Evolutionary conservation across 116 monocot genomes (phyloP).

Genomic region (Posidonia oceanica): DNA sequence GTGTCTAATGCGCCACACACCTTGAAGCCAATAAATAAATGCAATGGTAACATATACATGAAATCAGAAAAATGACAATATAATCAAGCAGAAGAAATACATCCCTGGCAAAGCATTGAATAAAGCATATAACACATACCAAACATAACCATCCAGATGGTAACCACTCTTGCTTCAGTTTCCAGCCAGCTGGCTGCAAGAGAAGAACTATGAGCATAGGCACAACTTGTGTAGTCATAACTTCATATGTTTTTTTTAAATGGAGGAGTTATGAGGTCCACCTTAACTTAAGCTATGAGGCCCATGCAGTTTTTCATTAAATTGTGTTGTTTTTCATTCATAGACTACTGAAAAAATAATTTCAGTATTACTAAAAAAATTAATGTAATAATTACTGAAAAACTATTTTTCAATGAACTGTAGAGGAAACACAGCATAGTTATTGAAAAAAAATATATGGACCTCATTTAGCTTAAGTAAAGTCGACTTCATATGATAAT

Average conservation of each 20-base stretch:
- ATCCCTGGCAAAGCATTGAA: background rate
- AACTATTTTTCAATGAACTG: no score
- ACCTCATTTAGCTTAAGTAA: no score
- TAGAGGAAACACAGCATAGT: no score
- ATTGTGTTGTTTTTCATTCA: no score
- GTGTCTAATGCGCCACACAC: constrained; percentile 92
- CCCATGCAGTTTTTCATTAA: no score
- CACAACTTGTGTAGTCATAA: background rate
- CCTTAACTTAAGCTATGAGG: background rate
- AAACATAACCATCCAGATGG: constrained; percentile 90
- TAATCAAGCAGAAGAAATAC: background rate
- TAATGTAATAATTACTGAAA: no score
- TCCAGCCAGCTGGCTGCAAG: constrained; percentile 84
- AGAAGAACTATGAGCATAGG: background rate
- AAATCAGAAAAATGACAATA: background rate
- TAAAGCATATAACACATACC: constrained; percentile 30
- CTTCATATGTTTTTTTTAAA: no score
- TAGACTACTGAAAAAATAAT: no score
- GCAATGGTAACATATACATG: background rate
- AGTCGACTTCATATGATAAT: no score
- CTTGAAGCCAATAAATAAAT: constrained; percentile 21
- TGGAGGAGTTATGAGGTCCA: background rate
- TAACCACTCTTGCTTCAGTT: constrained; percentile 81
- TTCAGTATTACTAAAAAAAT: no score
- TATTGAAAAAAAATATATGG: no score